Conservation (phyloP, 1,284 basidiomycete genomes). For the Taiwanofungus camphoratus region DNA sequence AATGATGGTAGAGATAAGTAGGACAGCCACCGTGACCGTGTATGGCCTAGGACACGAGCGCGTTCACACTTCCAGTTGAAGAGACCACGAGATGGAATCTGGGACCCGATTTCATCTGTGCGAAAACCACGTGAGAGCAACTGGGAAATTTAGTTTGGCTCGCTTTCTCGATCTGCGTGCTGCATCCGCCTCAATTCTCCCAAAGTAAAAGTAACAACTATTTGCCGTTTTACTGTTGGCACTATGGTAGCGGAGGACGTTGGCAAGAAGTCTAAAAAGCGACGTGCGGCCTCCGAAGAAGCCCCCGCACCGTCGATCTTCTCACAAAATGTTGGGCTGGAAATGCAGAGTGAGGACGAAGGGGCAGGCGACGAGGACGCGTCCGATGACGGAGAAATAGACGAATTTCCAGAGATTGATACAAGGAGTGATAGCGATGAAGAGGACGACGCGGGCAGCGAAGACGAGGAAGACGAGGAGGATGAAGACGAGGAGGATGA, state of each 20-base stretch:
- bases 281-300: slow-evolving; percentile 40
- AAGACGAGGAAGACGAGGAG: slow-evolving; percentile 34
- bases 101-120: too few species aligned
- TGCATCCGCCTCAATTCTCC: slow-evolving; percentile 1
- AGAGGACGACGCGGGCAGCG: slow-evolving; percentile 34
- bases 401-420: slow-evolving; percentile 56
- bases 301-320: slow-evolving; percentile 24
- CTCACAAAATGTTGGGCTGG: slow-evolving; percentile 42
- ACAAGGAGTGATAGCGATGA: slow-evolving; percentile 32
- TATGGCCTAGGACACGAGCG: slow-evolving; percentile 10
- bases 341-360: slow-evolving; percentile 72
- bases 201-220: slow-evolving; percentile 3
- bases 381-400: slow-evolving; percentile 34
- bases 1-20: background rate
- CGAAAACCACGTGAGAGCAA: too few species aligned
- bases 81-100: too few species aligned
- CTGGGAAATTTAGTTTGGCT: too few species aligned
- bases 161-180: slow-evolving; percentile 3
- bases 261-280: slow-evolving; percentile 41
- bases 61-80: too few species aligned
- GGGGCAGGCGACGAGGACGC: slow-evolving; percentile 44
- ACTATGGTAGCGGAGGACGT: slow-evolving; percentile 33
- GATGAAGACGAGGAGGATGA: slow-evolving; percentile 31
- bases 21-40: slow-evolving; percentile 26
- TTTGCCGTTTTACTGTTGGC: too few species aligned